These are phyloP conservation scores for Quercus lobata DNA, from an alignment of 331 rosid genomes.

Conservation along the genomic window DNA sequence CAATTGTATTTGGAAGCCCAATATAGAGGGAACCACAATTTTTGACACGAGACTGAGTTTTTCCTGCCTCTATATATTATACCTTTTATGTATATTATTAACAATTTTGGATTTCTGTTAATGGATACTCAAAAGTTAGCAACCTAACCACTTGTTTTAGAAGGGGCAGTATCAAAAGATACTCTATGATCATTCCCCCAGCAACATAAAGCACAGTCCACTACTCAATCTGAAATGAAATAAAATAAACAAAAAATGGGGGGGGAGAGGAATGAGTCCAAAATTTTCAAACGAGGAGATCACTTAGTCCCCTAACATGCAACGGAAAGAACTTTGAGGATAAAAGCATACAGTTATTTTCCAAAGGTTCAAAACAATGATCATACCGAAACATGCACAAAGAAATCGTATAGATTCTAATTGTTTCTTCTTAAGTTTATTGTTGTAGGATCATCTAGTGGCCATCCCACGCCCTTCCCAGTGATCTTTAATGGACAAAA, in stretches of 20 bases:
- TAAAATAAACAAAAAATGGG: not conserved
- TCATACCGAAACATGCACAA: not conserved
- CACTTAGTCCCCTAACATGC: not conserved
- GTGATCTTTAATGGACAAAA: not conserved
- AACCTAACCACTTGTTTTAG: conserved; percentile 89
- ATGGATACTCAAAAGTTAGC: conserved; percentile 15
- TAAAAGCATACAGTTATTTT: too few species aligned
- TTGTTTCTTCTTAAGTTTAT: not conserved
- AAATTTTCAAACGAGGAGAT: not conserved
- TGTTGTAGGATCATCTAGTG: not conserved
- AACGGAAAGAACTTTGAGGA: not conserved
- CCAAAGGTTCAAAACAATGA: not conserved
- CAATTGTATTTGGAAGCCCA: not conserved
- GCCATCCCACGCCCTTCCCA: not conserved
- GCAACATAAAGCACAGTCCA: conserved; percentile 80
- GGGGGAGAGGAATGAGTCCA: not conserved
- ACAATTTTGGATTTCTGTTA: not conserved
- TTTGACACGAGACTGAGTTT: not conserved
- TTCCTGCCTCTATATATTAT: not conserved
- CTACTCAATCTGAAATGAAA: conserved; percentile 65
- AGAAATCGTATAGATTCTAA: not conserved
- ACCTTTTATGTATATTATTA: conserved; percentile 1
- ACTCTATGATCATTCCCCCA: conserved; percentile 88
- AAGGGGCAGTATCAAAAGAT: conserved; percentile 67
- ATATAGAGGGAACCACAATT: not conserved